Percentiles rank a stretch among this genome's conserved stretches.
Conservation (phyloP, 2,329 filamentous ascomycete genomes). For the Phaeosphaeria sp. region DNA sequence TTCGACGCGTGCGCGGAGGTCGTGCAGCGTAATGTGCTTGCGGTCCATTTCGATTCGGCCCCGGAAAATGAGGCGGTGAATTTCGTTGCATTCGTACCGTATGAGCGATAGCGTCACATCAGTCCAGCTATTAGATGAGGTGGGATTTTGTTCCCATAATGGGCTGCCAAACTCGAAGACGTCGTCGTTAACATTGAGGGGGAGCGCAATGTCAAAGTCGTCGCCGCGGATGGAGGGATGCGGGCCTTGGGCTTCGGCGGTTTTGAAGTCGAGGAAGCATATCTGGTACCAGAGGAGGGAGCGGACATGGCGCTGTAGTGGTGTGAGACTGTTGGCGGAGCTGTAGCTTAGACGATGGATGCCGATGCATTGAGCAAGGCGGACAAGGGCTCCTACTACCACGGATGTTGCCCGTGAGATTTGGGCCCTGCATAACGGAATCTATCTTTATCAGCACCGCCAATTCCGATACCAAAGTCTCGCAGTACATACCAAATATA, state of each 20-base stretch:
- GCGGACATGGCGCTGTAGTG: slow-evolving; percentile 44
- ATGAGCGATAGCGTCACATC: slow-evolving; percentile 46
- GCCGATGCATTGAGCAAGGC: slow-evolving; percentile 48
- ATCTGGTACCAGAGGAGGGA: slow-evolving; percentile 49
- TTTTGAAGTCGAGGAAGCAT: slow-evolving; percentile 49
- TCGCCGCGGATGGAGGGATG: slow-evolving; percentile 47
- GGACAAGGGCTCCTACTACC: slow-evolving; percentile 47
- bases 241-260: slow-evolving; percentile 47
- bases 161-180: slow-evolving; percentile 46
- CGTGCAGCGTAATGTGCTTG: slow-evolving; percentile 45
- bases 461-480: neutral
- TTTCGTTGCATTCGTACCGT: slow-evolving; percentile 47
- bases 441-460: slow-evolving; percentile 28
- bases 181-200: slow-evolving; percentile 47
- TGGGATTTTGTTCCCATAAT: slow-evolving; percentile 45
- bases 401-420: slow-evolving; percentile 48
- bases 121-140: slow-evolving; percentile 40
- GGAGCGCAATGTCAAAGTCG: slow-evolving; percentile 47
- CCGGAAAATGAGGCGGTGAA: slow-evolving; percentile 47
- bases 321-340: slow-evolving; percentile 43
- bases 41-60: slow-evolving; percentile 48
- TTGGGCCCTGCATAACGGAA: slow-evolving; percentile 47
- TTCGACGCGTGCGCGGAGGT: slow-evolving; percentile 44
- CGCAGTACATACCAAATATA: slow-evolving; percentile 38
- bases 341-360: slow-evolving; percentile 46